Percentiles rank a stretch among this genome's conserved stretches.
Evolutionary conservation across 352 stramenopile species (phyloP).

Genomic region (Aphanomyces invadans): DNA sequence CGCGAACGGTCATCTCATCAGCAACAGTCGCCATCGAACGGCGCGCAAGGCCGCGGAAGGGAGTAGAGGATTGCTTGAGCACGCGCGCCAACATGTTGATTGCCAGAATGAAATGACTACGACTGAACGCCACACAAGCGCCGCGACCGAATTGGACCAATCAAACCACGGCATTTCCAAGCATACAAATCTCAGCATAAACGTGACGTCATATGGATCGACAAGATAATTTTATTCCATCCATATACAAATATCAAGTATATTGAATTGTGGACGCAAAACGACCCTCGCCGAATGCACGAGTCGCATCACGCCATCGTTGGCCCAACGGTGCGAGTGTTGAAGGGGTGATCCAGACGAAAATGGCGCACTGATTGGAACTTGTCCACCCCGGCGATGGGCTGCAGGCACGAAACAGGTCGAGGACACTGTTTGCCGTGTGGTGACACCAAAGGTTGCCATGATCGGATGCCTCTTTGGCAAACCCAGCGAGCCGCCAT

Average conservation of each 20-base stretch:
- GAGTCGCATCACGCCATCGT: too few species aligned
- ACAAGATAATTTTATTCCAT: too few species aligned
- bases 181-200: neutral
- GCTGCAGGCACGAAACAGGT: too few species aligned
- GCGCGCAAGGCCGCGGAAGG: slow-evolving; percentile 25
- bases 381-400: too few species aligned
- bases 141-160: neutral
- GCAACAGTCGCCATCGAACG: slow-evolving; percentile 69
- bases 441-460: too few species aligned
- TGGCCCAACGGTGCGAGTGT: too few species aligned
- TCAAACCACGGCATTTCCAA: neutral
- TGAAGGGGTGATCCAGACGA: too few species aligned
- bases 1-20: slow-evolving; percentile 93
- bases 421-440: too few species aligned
- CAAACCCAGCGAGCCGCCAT: too few species aligned
- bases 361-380: too few species aligned
- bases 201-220: neutral
- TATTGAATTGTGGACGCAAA: neutral
- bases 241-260: neutral
- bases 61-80: neutral
- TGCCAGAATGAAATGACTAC: slow-evolving; percentile 9
- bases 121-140: slow-evolving; percentile 4
- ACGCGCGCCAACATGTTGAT: slow-evolving; percentile 5
- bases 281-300: too few species aligned
- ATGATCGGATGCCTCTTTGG: too few species aligned